A percentile compares a stretch with the other conserved stretches of the same genome.
These are phyloP conservation scores for Cryptococcus sp. DNA, from an alignment of 1,284 basidiomycete species.

Conservation along the genomic window DNA sequence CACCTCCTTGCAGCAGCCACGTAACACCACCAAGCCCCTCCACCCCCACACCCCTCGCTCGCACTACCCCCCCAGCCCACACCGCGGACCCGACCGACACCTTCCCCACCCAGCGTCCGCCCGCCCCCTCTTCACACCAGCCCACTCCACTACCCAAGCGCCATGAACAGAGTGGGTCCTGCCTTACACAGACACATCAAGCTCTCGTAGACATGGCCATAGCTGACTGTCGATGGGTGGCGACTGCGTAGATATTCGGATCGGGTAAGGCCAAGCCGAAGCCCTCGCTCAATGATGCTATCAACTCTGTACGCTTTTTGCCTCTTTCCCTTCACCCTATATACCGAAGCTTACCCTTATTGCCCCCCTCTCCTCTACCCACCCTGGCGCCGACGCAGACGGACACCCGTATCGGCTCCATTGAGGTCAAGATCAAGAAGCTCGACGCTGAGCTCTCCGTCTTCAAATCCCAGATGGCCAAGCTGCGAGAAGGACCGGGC, in stretches of 20 bases:
- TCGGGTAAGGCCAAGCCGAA: slow-evolving; percentile 66
- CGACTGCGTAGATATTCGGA: slow-evolving; percentile 63
- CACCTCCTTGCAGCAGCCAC: background rate
- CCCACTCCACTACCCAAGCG: background rate
- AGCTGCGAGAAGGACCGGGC: slow-evolving; percentile 88
- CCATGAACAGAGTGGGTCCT: slow-evolving; percentile 40
- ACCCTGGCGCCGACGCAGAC: slow-evolving; percentile 59
- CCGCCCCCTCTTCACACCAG: background rate
- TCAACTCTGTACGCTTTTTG: slow-evolving; percentile 64
- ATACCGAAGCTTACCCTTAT: background rate
- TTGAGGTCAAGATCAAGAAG: slow-evolving; percentile 97
- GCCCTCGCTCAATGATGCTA: slow-evolving; percentile 84
- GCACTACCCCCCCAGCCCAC: too few relatives aligned
- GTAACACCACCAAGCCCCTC: too few relatives aligned
- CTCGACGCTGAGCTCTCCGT: slow-evolving; percentile 87
- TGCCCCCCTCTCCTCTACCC: background rate
- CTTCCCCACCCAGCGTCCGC: background rate
- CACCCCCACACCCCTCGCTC: too few relatives aligned
- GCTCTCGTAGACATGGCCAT: background rate
- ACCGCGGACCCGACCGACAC: too few relatives aligned
- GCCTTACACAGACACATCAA: background rate
- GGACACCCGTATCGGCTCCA: slow-evolving; percentile 79
- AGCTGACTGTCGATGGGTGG: background rate
- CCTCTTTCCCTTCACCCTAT: background rate
- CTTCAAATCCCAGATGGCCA: slow-evolving; percentile 96